These are phyloP conservation scores for Leccinum rimulosum DNA, from an alignment of 768 basidiomycete genomes.

Conservation along the genomic window DNA sequence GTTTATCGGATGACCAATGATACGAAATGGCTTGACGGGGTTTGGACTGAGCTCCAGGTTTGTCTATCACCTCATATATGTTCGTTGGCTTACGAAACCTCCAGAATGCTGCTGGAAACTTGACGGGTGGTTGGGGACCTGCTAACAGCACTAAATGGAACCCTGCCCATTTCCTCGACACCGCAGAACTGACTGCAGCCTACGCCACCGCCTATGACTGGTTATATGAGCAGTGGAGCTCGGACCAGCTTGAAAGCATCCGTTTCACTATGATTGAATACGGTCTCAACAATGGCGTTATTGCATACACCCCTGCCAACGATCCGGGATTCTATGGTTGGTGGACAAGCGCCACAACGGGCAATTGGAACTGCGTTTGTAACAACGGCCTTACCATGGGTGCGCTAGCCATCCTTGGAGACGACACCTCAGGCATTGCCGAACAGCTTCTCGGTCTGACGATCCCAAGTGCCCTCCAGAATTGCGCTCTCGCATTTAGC, in stretches of 20 bases:
- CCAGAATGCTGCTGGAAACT: slow-evolving; percentile 72
- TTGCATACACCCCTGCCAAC: slow-evolving; percentile 44
- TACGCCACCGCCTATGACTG: slow-evolving; percentile 96
- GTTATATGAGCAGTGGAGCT: slow-evolving; percentile 83
- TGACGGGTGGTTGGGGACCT: slow-evolving; percentile 63
- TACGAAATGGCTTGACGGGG: slow-evolving; percentile 85
- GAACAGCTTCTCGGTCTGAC: slow-evolving; percentile 62
- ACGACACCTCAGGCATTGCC: slow-evolving; percentile 76
- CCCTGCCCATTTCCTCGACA: slow-evolving; percentile 84
- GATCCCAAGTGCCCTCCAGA: slow-evolving; percentile 68
- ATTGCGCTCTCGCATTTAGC: slow-evolving; percentile 64
- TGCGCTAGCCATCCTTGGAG: slow-evolving; percentile 85
- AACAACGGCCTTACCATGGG: slow-evolving; percentile 88
- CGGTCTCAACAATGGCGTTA: slow-evolving; percentile 68
- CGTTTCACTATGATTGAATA: slow-evolving; percentile 69
- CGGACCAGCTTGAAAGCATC: slow-evolving; percentile 68
- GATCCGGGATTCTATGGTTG: slow-evolving; percentile 52
- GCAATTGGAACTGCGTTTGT: slow-evolving; percentile 99
- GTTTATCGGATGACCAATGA: slow-evolving; percentile 90
- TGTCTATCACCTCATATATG: slow-evolving; percentile 24
- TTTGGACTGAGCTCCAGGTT: slow-evolving; percentile 81
- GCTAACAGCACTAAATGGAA: slow-evolving; percentile 75
- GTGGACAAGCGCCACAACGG: slow-evolving; percentile 73
- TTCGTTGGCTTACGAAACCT: not conserved
- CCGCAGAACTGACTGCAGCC: slow-evolving; percentile 85